Evolutionary conservation across 208 protist species (phyloP), one percentile per base, ranked within the genome.

Genomic region (Acanthamoeba culbertsoni): DNA sequence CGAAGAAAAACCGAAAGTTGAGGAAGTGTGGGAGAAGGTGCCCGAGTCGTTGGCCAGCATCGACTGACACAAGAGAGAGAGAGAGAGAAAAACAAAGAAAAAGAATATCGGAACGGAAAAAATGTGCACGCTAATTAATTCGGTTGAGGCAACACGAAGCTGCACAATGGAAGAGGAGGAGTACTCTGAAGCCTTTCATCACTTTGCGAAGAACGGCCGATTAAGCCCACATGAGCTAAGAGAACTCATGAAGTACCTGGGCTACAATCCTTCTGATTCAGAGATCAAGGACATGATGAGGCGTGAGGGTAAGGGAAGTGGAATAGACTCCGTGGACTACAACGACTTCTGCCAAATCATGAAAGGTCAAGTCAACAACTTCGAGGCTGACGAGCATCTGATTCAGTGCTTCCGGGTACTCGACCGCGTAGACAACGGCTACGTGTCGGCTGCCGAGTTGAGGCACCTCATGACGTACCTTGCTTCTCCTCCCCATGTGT

Each of bases 241-340:
- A 7, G 86, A 92, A 42, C 33, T 92, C 35, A 71, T 92, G 55
- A 92, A 92, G 43, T 77, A 77, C 26, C 31, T 92, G 35, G 86
- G 62, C 86, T 77, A 92, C 59, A 92, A 92, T 28, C 86, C 86
- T 16, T 57, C 86, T 1, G 86, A 77, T 31, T 96, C 97, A 37
- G 98, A 99, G 92, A 95, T 99, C 35, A 95, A 98, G 73, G 96
- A 97, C 57, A 99, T 99, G 97, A 98, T 99, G 86, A 97, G 97
- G 37, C 98, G 99, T 77, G 98, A 98, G 0, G 99, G 99, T 16
- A 98, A 99, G 93, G 98, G 98, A 23, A 99, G 99, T 96, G 99
- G 99, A 48, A 98, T 68, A 28, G 57, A 71, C 28, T 20, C 98
- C 23, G 99, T 99, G 86, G 98, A 99, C 94, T 99, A 99, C 94